Evolutionary conservation across 2,329 filamentous ascomycete genomes (phyloP).

Genomic region (Xylariales sp.): DNA sequence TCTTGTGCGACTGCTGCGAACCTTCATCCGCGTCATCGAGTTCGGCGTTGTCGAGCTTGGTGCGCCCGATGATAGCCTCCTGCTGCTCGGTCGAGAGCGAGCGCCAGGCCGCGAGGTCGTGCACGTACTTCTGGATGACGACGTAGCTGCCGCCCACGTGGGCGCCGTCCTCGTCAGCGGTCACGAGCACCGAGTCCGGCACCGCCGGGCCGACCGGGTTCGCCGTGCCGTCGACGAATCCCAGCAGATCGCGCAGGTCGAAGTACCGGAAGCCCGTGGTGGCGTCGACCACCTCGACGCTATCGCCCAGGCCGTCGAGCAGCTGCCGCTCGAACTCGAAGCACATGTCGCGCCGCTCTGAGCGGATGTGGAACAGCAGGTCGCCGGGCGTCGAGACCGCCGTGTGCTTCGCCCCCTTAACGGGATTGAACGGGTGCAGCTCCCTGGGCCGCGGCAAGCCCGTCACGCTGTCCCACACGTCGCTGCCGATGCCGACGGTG

Average conservation of each 20-base stretch:
- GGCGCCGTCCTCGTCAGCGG: conserved; percentile 32
- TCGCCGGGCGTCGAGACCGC: conserved; percentile 54
- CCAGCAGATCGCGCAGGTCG: conserved; percentile 52
- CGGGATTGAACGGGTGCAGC: conserved; percentile 43
- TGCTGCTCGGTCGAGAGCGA: conserved; percentile 43
- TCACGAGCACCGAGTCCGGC: conserved; percentile 36
- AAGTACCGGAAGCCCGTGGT: conserved; percentile 57
- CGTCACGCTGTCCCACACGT: conserved; percentile 44
- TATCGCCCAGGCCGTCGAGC: conserved; percentile 40
- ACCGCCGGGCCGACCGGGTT: conserved; percentile 48
- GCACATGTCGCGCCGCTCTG: conserved; percentile 50
- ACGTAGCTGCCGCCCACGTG: conserved; percentile 49
- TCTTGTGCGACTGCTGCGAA: conserved; percentile 49
- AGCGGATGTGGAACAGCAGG: conserved; percentile 54
- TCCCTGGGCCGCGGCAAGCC: conserved; percentile 41
- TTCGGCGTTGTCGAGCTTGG: conserved; percentile 54
- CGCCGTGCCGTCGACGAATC: conserved; percentile 57
- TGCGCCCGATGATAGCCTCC: conserved; percentile 52
- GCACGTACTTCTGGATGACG: conserved; percentile 56
- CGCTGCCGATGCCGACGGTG: conserved; percentile 50
- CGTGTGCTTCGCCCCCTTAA: conserved; percentile 44
- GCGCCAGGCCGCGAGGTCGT: conserved; percentile 45
- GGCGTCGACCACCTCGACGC: conserved; percentile 44
- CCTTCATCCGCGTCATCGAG: conserved; percentile 43
- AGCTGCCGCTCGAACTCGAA: conserved; percentile 57